Conservation (phyloP, 2,329 filamentous ascomycete genomes). For the Pestalotiopsis sp. region DNA sequence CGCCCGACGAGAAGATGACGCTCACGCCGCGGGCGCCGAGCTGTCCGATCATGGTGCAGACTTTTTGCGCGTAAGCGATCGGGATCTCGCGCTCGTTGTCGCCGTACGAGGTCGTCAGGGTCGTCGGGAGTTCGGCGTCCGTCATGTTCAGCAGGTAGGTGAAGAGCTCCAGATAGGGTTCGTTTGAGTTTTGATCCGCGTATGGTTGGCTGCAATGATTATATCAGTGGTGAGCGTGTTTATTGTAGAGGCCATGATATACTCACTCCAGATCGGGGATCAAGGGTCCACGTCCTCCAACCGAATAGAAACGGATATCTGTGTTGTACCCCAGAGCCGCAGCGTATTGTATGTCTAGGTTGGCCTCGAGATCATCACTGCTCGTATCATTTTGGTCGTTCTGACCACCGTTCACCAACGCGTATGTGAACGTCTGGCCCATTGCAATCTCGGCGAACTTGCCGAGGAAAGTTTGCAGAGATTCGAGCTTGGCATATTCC, state of each 20-base stretch:
- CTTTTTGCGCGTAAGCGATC: conserved; percentile 56
- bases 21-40: conserved; percentile 66
- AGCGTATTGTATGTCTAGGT: conserved; percentile 59
- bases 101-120: conserved; percentile 66
- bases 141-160: conserved; percentile 25
- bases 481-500: conserved; percentile 36
- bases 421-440: conserved; percentile 54
- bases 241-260: not conserved
- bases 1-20: conserved; percentile 28
- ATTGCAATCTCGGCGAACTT: conserved; percentile 53
- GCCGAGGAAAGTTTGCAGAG: conserved; percentile 44
- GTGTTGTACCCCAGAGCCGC: conserved; percentile 51
- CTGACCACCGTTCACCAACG: conserved; percentile 55
- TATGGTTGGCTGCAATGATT: conserved; percentile 19
- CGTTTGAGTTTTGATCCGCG: conserved; percentile 17
- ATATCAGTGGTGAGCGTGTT: conserved; percentile 6
- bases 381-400: conserved; percentile 44
- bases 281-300: conserved; percentile 53
- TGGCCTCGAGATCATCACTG: conserved; percentile 50
- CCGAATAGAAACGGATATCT: conserved; percentile 53
- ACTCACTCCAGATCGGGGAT: conserved; percentile 45
- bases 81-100: conserved; percentile 68
- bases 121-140: conserved; percentile 54
- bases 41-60: conserved; percentile 64
- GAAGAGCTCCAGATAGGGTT: conserved; percentile 28